Percentiles rank a stretch among this genome's conserved stretches.
Evolutionary conservation across 345 rosid genomes (phyloP).

Genomic region (Citrus hindsii): DNA sequence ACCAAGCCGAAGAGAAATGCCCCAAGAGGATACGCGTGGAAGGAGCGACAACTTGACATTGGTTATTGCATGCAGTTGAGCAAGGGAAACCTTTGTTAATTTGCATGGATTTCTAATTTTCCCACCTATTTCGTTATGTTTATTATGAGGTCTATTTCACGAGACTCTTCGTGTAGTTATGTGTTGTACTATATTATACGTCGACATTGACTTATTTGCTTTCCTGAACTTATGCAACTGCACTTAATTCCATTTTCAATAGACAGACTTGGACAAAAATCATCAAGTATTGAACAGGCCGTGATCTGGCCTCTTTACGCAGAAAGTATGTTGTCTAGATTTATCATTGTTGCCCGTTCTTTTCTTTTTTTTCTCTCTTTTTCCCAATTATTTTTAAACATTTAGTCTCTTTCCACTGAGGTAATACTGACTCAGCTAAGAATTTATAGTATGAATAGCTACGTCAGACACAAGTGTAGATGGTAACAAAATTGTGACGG

Average conservation of each 20-base stretch:
- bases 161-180: slow-evolving; percentile 34
- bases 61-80: slow-evolving; percentile 26
- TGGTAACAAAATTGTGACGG: not conserved
- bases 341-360: not conserved
- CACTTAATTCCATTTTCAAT: slow-evolving; percentile 11
- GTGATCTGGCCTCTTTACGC: not conserved
- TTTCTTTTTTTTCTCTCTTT: too few species aligned
- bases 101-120: slow-evolving; percentile 26
- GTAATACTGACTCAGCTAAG: not conserved
- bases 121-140: slow-evolving; percentile 21
- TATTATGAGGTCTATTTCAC: slow-evolving; percentile 32
- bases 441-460: not conserved
- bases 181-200: slow-evolving; percentile 39
- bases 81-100: slow-evolving; percentile 27
- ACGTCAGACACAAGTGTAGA: not conserved
- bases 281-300: slow-evolving; percentile 21
- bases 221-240: slow-evolving; percentile 27
- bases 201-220: slow-evolving; percentile 29
- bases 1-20: slow-evolving; percentile 63
- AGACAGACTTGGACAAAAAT: slow-evolving; percentile 22
- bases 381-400: not conserved
- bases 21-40: slow-evolving; percentile 86
- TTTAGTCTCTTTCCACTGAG: not conserved
- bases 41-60: slow-evolving; percentile 51
- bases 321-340: not conserved